Percentiles rank a stretch among this genome's conserved stretches.
These are phyloP conservation scores for Huntiella bhutanensis DNA, from an alignment of 2,329 filamentous ascomycete species.

Conservation along the genomic window DNA sequence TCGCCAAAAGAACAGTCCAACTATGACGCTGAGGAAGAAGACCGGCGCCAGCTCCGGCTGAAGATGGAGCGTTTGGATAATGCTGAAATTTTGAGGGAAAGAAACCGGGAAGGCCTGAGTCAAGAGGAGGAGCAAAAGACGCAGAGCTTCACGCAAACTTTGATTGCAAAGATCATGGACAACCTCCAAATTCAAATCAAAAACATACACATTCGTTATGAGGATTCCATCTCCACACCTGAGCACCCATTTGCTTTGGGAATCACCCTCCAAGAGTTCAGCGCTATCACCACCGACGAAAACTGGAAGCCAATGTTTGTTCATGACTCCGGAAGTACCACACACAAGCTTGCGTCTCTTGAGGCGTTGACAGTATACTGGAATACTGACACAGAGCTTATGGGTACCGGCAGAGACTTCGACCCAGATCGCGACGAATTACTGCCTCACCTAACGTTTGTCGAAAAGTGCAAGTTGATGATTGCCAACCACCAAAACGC, in stretches of 20 bases:
- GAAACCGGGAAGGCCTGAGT: constrained; percentile 80
- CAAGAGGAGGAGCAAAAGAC: constrained; percentile 92
- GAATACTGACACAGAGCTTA: constrained; percentile 79
- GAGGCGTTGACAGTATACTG: constrained; percentile 88
- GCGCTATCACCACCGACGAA: constrained; percentile 85
- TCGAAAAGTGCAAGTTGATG: constrained; percentile 57
- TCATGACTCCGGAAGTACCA: constrained; percentile 62
- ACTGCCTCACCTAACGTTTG: constrained; percentile 55
- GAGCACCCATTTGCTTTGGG: constrained; percentile 90
- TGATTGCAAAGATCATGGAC: constrained; percentile 93
- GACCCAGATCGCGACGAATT: constrained; percentile 30
- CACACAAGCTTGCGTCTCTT: constrained; percentile 84
- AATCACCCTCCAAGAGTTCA: constrained; percentile 85
- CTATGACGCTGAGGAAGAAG: constrained; percentile 85
- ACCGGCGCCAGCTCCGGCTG: constrained; percentile 64
- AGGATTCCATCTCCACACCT: constrained; percentile 87
- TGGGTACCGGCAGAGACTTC: constrained; percentile 64
- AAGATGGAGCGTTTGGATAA: constrained; percentile 99
- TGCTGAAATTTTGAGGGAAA: constrained; percentile 82
- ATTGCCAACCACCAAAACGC: constrained; percentile 30
- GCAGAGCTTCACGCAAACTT: constrained; percentile 89
- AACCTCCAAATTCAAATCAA: constrained; percentile 95
- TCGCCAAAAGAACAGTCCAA: constrained; percentile 89
- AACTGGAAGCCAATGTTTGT: constrained; percentile 95
- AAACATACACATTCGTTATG: constrained; percentile 96